These are phyloP conservation scores for Raffaelea arxii DNA, from an alignment of 2,329 filamentous ascomycete genomes.

Conservation along the genomic window DNA sequence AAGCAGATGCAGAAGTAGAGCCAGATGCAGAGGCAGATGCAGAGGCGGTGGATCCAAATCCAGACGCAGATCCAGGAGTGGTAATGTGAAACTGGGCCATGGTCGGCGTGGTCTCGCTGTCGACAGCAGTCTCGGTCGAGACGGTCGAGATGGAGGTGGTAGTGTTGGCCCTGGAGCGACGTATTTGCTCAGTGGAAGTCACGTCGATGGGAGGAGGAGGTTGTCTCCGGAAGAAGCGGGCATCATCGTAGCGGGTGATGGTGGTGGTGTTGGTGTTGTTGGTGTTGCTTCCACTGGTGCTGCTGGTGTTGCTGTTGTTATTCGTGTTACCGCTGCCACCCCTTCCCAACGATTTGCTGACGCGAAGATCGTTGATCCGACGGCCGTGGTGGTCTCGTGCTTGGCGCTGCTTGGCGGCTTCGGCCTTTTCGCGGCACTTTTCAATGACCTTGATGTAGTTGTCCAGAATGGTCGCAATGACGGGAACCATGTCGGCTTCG, in stretches of 20 bases:
- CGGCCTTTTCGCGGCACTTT: conserved; percentile 76
- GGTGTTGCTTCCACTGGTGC: background rate
- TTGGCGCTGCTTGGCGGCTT: conserved; percentile 69
- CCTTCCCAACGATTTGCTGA: conserved; percentile 9
- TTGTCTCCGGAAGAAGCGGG: no score
- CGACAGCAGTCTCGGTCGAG: conserved; percentile 4
- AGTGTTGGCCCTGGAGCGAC: no score
- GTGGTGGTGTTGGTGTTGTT: background rate
- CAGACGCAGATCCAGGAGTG: conserved; percentile 59
- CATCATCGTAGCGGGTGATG: no score
- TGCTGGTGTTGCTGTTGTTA: background rate
- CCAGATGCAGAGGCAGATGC: background rate
- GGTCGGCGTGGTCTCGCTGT: conserved; percentile 49
- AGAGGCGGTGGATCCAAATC: conserved; percentile 40
- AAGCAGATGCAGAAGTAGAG: background rate
- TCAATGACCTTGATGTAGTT: conserved; percentile 98
- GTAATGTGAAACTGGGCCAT: conserved; percentile 52
- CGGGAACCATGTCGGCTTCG: conserved; percentile 97
- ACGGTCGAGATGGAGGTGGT: background rate
- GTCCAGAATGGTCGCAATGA: conserved; percentile 95
- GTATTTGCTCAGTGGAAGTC: no score
- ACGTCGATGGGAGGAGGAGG: no score
- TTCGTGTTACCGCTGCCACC: background rate
- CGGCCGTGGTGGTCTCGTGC: conserved; percentile 42
- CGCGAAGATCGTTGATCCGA: conserved; percentile 37